Conservation (phyloP, 2,329 filamentous ascomycete species). For the Phialocephala sp. region DNA sequence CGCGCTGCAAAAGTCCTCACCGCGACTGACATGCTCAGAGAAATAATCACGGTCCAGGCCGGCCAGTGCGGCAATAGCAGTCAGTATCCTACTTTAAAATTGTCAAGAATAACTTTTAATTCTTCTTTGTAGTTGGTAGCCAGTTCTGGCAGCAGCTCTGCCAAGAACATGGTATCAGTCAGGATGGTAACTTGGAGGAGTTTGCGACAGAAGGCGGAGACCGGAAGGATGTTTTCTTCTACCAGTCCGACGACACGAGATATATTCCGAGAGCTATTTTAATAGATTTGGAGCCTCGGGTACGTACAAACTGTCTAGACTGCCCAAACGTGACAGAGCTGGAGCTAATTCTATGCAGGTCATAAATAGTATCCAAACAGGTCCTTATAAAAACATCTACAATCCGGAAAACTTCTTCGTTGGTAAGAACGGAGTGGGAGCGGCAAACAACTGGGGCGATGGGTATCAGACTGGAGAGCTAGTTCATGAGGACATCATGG, state of each 20-base stretch:
- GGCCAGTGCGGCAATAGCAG: conserved; percentile 99
- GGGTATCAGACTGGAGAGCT: conserved; percentile 92
- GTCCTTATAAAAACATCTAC: conserved; percentile 98
- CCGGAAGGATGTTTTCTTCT: conserved; percentile 99
- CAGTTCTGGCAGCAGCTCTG: conserved; percentile 99
- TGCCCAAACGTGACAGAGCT: neutral
- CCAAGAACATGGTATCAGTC: conserved; percentile 96
- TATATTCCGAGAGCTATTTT: conserved; percentile 97
- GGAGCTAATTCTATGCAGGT: conserved; percentile 56
- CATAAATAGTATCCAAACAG: conserved; percentile 89
- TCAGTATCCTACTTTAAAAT: conserved; percentile 57
- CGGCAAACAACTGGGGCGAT: conserved; percentile 98
- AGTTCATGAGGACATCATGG: conserved; percentile 96
- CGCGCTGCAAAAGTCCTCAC: no score
- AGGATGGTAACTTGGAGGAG: conserved; percentile 95
- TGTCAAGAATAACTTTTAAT: conserved; percentile 7
- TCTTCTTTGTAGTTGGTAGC: conserved; percentile 72
- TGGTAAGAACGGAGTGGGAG: conserved; percentile 89
- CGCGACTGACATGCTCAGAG: conserved; percentile 57
- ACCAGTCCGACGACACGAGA: conserved; percentile 97
- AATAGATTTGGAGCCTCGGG: conserved; percentile 91
- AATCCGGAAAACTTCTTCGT: conserved; percentile 99
- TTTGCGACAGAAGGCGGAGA: conserved; percentile 98
- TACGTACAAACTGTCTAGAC: conserved; percentile 46
- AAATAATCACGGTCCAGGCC: conserved; percentile 99